Base-by-base conservation (phyloP, 257 asterid genomes). In the Plantago major region DNA sequence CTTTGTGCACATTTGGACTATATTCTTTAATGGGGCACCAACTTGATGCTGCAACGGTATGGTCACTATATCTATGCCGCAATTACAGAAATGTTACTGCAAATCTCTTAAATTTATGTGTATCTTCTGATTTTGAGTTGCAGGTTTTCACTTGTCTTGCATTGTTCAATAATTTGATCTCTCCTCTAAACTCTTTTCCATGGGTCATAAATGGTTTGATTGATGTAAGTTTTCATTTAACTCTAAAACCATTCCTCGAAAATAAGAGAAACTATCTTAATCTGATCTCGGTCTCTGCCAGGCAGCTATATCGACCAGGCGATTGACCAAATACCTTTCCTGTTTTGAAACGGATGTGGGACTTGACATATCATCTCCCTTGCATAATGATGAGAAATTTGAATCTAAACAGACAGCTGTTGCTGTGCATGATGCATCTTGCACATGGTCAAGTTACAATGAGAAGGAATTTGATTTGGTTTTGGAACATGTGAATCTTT, bases 71-170 rank as follows among this genome's bases (percentile, higher is more conserved):
- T 55, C 45, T 10, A 0, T 40, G 14, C 40, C 13, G 5, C 3
- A 26, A 14, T 42, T 78, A 14, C 40, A 40, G 6, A 52, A 58
- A 49, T 46, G 10, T 30, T 30, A 22, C 46, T 42, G 9, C 48
- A 17, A 56, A 9, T 65, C 22, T 66, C 37, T 15, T 54, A 22
- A 33, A 44, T 22, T 54, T 47, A 51, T 49, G 19, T 4, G 46
- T 63, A 22, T 50, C 28, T 66, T 42, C 65, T 57, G 40, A 50
- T 18, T 62, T 50, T 71, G 62, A 62, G 15, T 76, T 84, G 64
- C 94, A 91, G 98, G 98, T 92, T 64, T 92, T 92, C 82, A 92
- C 99, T 58, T 92, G 99, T 73, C 92, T 92, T 42, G 96, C 99
- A 55, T 77, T 92, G 69, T 92, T 92, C 63, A 92, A 92, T 63